Base-by-base conservation (phyloP, 352 stramenopile species). In the Phytophthora fragariae region DNA sequence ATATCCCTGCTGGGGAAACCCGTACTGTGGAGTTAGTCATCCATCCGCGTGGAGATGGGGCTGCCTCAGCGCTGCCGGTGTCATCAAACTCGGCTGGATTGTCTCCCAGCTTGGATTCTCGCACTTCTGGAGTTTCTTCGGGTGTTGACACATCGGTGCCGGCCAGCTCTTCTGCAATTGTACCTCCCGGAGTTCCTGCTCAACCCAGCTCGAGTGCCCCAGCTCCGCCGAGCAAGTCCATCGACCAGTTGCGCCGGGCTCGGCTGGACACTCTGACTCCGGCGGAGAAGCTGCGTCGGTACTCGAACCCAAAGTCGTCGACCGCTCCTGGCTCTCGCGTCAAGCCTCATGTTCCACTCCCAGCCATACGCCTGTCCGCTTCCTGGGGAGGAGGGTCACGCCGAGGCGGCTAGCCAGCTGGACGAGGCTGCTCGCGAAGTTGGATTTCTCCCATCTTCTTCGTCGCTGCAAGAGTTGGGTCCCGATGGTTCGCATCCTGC, bases 101-200 rank as follows among this genome's bases (percentile, higher is more conserved):
- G 0, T 44, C 11, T 14, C 37, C 17, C 10, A 8, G 37, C 3
- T 3, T 31, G 2, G 27, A 5, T 5, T 31, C 2, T 2, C 27
- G 2, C 2, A 3, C 2, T 5, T 31, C 27, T 3, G 27, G 27
- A 5, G 27, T 5, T 2, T 31, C 27, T 0, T 31, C 27, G 2
- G 5, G 27, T 27, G 24, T 27, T 2, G 24, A 2, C 1, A 2
- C 2, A 2, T 2, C 24, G 24, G 24, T 2, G 24, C 2, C 24
- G 24, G 24, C 24, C 2, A 2, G 24, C 2, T 2, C 24, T 27
- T 2, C 24, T 27, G 1, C 24, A 1, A 2, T 2, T 1, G 24
- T 27, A 2, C 2, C 24, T 1, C 2, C 24, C 2, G 24, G 1
- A 2, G 2, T 2, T 27, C 2, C 24, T 2, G 1, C 2, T 2